Percentiles rank a stretch among this genome's conserved stretches.
These are phyloP conservation scores for Leucocoprinus leucothites DNA, from an alignment of 768 basidiomycete genomes.

Conservation along the genomic window DNA sequence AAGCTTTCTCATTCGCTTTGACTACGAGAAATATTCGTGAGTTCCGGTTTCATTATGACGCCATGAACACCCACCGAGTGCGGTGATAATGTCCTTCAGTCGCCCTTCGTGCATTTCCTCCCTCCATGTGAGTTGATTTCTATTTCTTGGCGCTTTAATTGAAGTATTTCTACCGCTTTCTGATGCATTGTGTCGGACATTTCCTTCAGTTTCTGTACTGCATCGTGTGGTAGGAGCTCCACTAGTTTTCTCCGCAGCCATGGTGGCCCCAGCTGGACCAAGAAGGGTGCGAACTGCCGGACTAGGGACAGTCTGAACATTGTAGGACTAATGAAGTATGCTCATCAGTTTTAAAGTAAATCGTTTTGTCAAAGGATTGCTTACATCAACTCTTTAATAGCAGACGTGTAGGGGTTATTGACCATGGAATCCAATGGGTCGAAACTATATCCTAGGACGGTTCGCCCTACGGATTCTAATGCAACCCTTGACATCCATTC, in stretches of 20 bases:
- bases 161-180: constrained; percentile 37
- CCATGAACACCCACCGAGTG: constrained; percentile 44
- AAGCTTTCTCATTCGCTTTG: constrained; percentile 33
- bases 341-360: neutral
- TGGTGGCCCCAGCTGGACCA: constrained; percentile 38
- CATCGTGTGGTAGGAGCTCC: constrained; percentile 34
- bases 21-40: constrained; percentile 24
- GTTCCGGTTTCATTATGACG: too few relatives aligned
- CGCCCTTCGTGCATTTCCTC: constrained; percentile 20
- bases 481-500: constrained; percentile 45
- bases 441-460: constrained; percentile 44
- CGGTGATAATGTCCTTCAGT: constrained; percentile 48
- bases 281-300: constrained; percentile 43
- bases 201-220: constrained; percentile 38
- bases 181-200: constrained; percentile 49
- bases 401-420: constrained; percentile 41
- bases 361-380: constrained; percentile 13
- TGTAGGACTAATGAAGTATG: constrained; percentile 33
- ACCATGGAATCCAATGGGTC: constrained; percentile 40
- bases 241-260: constrained; percentile 41
- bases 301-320: constrained; percentile 42
- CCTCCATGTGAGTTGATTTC: constrained; percentile 14
- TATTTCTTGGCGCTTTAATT: constrained; percentile 30
- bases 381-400: constrained; percentile 44
- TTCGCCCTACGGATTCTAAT: constrained; percentile 40